Conservation (phyloP, 192 early-diverging fungal species). For the Coemansia sp. region DNA sequence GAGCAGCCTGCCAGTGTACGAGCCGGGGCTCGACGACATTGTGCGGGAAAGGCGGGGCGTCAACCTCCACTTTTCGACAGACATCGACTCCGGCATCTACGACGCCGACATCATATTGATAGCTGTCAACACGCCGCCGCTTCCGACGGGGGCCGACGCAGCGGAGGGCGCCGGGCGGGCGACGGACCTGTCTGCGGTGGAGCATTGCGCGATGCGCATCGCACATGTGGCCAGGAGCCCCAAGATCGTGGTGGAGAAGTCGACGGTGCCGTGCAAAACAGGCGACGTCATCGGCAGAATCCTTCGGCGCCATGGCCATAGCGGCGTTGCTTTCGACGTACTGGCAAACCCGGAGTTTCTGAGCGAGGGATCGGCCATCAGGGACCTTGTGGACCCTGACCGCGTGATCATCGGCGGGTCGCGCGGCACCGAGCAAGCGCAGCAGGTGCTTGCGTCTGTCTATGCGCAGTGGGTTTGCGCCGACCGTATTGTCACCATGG, state of each 20-base stretch:
- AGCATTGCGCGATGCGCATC: conserved; percentile 80
- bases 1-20: conserved; percentile 83
- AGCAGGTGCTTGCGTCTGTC: conserved; percentile 72
- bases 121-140: conserved; percentile 91
- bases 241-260: conserved; percentile 95
- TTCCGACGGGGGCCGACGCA: conserved; percentile 61
- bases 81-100: conserved; percentile 75
- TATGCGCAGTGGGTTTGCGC: conserved; percentile 86
- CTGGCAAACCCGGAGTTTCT: conserved; percentile 96
- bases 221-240: conserved; percentile 75
- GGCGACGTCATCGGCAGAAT: conserved; percentile 83
- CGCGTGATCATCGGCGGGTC: conserved; percentile 87
- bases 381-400: conserved; percentile 83
- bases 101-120: conserved; percentile 90
- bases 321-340: conserved; percentile 77
- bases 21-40: conserved; percentile 87
- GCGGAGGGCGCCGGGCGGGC: neutral
- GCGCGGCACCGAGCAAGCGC: conserved; percentile 77
- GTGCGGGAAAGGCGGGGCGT: conserved; percentile 71
- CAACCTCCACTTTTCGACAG: conserved; percentile 88
- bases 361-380: conserved; percentile 89
- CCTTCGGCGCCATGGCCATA: conserved; percentile 67
- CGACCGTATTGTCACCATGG: conserved; percentile 87
- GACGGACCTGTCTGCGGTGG: conserved; percentile 78
- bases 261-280: conserved; percentile 92